These are phyloP conservation scores for Bipolaris bicolor DNA, from an alignment of 2,329 filamentous ascomycete species.

Conservation along the genomic window DNA sequence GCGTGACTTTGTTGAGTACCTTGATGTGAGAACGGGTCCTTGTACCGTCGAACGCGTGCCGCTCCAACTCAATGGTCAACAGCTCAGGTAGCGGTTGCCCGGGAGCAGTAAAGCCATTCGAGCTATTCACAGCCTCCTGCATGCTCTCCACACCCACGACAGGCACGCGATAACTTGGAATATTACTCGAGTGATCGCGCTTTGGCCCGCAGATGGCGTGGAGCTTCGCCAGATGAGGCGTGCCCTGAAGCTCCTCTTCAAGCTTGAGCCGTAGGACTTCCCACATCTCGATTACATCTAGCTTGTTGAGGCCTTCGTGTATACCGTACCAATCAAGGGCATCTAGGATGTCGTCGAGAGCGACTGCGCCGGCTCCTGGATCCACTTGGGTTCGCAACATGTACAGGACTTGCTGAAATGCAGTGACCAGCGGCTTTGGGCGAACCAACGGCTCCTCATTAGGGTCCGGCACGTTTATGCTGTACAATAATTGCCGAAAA, in stretches of 20 bases:
- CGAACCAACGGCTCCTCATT: constrained; percentile 53
- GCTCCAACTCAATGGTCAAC: constrained; percentile 62
- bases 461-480: constrained; percentile 55
- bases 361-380: constrained; percentile 42
- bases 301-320: constrained; percentile 47
- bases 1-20: constrained; percentile 60
- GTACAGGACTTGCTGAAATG: constrained; percentile 60
- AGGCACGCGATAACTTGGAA: constrained; percentile 45
- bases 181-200: constrained; percentile 41
- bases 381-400: constrained; percentile 54
- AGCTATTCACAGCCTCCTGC: constrained; percentile 51
- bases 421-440: constrained; percentile 59
- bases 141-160: constrained; percentile 47
- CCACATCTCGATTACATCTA: constrained; percentile 63
- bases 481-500: constrained; percentile 63
- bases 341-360: constrained; percentile 44
- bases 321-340: constrained; percentile 52
- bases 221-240: constrained; percentile 50
- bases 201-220: constrained; percentile 56
- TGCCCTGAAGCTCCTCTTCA: constrained; percentile 59
- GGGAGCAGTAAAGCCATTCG: constrained; percentile 32
- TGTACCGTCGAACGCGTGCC: constrained; percentile 61
- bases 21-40: constrained; percentile 63
- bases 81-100: constrained; percentile 53
- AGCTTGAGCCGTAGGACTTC: constrained; percentile 59